A percentile compares a stretch with the other conserved stretches of the same genome.
These are phyloP conservation scores for Boletus rufocinnamomeus DNA, from an alignment of 768 basidiomycete species.

Conservation along the genomic window DNA sequence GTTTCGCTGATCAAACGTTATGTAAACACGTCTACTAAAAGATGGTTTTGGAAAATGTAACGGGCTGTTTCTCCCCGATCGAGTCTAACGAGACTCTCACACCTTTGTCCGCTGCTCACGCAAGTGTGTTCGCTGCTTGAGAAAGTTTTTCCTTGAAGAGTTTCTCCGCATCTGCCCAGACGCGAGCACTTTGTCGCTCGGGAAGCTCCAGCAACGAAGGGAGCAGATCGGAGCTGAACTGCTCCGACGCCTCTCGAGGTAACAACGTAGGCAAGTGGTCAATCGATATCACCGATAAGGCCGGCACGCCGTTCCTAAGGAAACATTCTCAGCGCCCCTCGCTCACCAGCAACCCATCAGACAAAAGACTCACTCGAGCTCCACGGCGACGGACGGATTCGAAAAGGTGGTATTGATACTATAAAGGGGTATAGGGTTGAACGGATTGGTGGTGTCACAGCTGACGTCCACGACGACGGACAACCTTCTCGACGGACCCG, in stretches of 20 bases:
- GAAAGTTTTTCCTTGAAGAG: conserved; percentile 71
- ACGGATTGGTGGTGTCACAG: conserved; percentile 98
- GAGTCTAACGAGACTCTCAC: background rate
- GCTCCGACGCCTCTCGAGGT: conserved; percentile 95
- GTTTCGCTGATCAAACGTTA: background rate
- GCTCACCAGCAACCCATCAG: background rate
- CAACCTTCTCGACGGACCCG: conserved; percentile 67
- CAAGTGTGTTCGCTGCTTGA: conserved; percentile 43
- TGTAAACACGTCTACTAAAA: background rate
- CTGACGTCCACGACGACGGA: conserved; percentile 94
- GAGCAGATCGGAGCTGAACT: conserved; percentile 86
- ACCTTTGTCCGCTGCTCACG: background rate
- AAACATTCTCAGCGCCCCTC: conserved; percentile 10
- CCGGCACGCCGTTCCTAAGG: conserved; percentile 59
- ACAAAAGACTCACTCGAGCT: conserved; percentile 61
- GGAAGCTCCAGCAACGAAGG: conserved; percentile 83
- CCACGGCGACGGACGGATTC: conserved; percentile 86
- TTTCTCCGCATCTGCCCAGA: conserved; percentile 88
- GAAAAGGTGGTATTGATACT: conserved; percentile 90
- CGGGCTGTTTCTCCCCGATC: background rate
- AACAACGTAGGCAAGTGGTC: conserved; percentile 96
- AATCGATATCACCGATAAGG: conserved; percentile 87
- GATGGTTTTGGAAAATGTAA: background rate
- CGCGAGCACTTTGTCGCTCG: conserved; percentile 59
- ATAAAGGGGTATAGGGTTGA: conserved; percentile 97